Percentiles rank a stretch among this genome's conserved stretches.
phyloP scores from a whole-genome alignment of 345 rosid genomes.

The Boechera stricta region DNA sequence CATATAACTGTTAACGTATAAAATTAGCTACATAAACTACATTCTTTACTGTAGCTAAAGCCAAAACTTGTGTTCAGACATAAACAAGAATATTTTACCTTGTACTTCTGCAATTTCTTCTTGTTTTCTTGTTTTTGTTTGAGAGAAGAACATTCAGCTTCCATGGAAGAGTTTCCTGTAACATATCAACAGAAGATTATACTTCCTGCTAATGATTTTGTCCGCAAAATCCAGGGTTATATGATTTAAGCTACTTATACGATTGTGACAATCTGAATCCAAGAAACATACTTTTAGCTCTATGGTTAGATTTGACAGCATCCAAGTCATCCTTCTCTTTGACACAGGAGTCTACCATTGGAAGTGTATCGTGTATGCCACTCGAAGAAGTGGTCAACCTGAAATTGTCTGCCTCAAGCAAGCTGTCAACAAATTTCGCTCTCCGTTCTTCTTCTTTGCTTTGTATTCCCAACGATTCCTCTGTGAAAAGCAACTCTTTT shows the following conservation, averaged over 20 bases:
- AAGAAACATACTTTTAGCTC: constrained; percentile 55
- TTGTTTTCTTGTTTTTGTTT: constrained; percentile 65
- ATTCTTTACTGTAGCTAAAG: background rate
- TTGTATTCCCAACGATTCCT: constrained; percentile 54
- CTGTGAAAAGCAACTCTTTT: constrained; percentile 48
- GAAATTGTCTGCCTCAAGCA: constrained; percentile 58
- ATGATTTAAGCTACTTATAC: background rate
- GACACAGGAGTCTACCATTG: constrained; percentile 44
- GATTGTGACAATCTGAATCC: background rate
- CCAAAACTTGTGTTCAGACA: background rate
- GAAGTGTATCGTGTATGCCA: constrained; percentile 34
- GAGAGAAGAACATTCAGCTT: constrained; percentile 63
- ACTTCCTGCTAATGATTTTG: constrained; percentile 19
- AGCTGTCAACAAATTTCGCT: constrained; percentile 73
- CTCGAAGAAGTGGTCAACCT: constrained; percentile 41
- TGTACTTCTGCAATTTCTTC: constrained; percentile 62
- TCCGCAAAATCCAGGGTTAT: constrained; percentile 3
- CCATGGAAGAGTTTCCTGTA: constrained; percentile 52
- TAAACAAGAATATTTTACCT: constrained; percentile 54
- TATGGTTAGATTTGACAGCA: constrained; percentile 46
- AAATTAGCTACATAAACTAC: constrained; percentile 16
- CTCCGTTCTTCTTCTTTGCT: constrained; percentile 65
- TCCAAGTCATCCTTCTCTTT: constrained; percentile 46
- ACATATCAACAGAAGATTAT: constrained; percentile 10
- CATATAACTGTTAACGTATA: constrained; percentile 4